Conservation (phyloP, 1,139 yeast genomes). For the Arxiozyma heterogenica region DNA sequence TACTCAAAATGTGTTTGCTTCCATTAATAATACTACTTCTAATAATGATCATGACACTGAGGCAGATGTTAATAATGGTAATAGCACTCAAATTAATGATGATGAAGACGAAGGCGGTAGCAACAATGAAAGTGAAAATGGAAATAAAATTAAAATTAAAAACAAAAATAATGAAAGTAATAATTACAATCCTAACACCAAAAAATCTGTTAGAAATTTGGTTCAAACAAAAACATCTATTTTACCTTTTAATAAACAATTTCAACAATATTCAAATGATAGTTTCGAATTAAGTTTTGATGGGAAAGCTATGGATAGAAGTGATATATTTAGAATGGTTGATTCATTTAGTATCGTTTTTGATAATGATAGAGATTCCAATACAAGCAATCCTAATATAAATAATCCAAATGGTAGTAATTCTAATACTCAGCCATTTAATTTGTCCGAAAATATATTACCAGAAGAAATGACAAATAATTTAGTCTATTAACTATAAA, state of each 20-base stretch:
- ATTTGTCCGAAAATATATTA: conserved; percentile 4
- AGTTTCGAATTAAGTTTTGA: conserved; percentile 35
- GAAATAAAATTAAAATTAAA: not conserved
- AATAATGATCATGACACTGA: no score
- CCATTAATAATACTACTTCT: not conserved
- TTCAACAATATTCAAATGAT: conserved; percentile 14
- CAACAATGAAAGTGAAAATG: no score
- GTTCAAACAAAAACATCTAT: not conserved
- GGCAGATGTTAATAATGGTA: not conserved
- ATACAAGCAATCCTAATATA: not conserved
- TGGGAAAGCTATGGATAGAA: conserved; percentile 36
- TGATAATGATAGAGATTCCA: conserved; percentile 21
- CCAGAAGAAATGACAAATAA: conserved; percentile 7
- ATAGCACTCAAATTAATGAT: not conserved
- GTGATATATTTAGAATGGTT: conserved; percentile 34
- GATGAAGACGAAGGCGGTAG: not conserved
- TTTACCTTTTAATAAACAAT: not conserved
- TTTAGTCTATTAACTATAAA: not conserved
- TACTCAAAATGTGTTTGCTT: not conserved
- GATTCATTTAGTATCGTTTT: conserved; percentile 31
- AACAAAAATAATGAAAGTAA: not conserved
- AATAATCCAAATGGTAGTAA: not conserved
- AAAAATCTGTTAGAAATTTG: not conserved
- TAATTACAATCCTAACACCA: not conserved
- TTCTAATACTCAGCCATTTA: not conserved